A percentile compares a stretch with the other conserved stretches of the same genome.
Conservation (phyloP, 1,139 yeast species). For the Diutina ranongensis region DNA sequence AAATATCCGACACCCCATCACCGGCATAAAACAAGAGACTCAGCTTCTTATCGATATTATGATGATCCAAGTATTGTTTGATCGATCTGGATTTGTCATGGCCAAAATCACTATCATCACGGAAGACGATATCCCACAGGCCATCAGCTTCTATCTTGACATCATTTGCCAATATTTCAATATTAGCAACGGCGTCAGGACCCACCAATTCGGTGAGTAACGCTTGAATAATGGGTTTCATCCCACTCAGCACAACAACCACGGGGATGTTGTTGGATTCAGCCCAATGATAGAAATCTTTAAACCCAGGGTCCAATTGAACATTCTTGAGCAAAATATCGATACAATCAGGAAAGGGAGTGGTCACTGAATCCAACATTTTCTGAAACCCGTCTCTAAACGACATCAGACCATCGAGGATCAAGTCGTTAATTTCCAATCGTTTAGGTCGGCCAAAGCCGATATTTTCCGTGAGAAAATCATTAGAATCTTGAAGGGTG, state of each 20-base stretch:
- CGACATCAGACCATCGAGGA: slow-evolving; percentile 53
- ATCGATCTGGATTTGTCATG: slow-evolving; percentile 89
- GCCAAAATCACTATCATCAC: slow-evolving; percentile 81
- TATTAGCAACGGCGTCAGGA: slow-evolving; percentile 55
- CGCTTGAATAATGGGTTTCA: slow-evolving; percentile 82
- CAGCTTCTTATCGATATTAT: slow-evolving; percentile 17
- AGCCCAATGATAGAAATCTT: slow-evolving; percentile 73
- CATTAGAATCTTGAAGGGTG: slow-evolving; percentile 84
- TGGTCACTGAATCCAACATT: slow-evolving; percentile 71
- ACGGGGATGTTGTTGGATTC: slow-evolving; percentile 59
- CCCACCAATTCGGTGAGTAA: slow-evolving; percentile 68
- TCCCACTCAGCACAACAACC: slow-evolving; percentile 78
- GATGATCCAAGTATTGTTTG: slow-evolving; percentile 43
- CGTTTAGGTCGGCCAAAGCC: slow-evolving; percentile 78
- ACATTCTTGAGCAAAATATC: slow-evolving; percentile 50
- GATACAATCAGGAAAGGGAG: slow-evolving; percentile 77
- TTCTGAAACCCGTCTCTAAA: slow-evolving; percentile 76
- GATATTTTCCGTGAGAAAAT: slow-evolving; percentile 72
- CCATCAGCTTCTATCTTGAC: slow-evolving; percentile 42
- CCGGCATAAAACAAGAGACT: slow-evolving; percentile 85
- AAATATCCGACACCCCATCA: slow-evolving; percentile 91
- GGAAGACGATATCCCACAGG: slow-evolving; percentile 75
- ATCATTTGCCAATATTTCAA: slow-evolving; percentile 76
- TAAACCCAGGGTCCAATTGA: slow-evolving; percentile 83
- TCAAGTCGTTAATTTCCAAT: slow-evolving; percentile 54